Conservation (phyloP, 1,284 basidiomycete genomes). For the Ustanciosporium gigantosporum region DNA sequence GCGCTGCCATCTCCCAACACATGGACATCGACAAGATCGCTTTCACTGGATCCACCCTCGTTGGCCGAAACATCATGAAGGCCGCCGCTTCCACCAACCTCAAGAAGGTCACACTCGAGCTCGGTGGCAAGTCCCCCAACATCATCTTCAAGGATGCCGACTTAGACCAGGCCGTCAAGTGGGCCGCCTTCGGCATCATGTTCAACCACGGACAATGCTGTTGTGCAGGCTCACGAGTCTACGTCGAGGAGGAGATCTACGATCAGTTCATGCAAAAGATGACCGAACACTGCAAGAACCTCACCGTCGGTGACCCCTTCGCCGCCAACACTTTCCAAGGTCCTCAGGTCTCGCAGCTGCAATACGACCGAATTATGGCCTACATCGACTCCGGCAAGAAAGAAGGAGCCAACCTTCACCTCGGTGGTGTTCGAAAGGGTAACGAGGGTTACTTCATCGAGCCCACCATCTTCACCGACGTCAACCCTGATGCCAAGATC, state of each 20-base stretch:
- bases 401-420: slow-evolving; percentile 72
- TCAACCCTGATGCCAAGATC: slow-evolving; percentile 68
- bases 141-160: slow-evolving; percentile 72
- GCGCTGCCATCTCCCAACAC: slow-evolving; percentile 69
- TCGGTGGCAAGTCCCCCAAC: slow-evolving; percentile 84
- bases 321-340: slow-evolving; percentile 73
- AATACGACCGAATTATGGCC: slow-evolving; percentile 86
- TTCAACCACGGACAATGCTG: slow-evolving; percentile 69
- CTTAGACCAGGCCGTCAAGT: slow-evolving; percentile 62
- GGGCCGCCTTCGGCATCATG: slow-evolving; percentile 79
- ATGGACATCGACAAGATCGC: slow-evolving; percentile 70
- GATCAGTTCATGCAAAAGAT: slow-evolving; percentile 70
- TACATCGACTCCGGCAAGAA: slow-evolving; percentile 84
- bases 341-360: slow-evolving; percentile 77
- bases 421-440: slow-evolving; percentile 72
- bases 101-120: slow-evolving; percentile 79
- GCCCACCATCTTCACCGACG: slow-evolving; percentile 67
- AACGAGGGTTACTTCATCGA: slow-evolving; percentile 67
- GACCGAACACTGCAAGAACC: slow-evolving; percentile 66
- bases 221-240: slow-evolving; percentile 73
- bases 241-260: slow-evolving; percentile 71
- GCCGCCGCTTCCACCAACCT: slow-evolving; percentile 81
- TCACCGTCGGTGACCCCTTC: slow-evolving; percentile 81
- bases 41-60: slow-evolving; percentile 68
- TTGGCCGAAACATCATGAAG: slow-evolving; percentile 76